Base-by-base conservation (phyloP, 176 grass and related monocot species). In the Rhynchospora tenuis region DNA sequence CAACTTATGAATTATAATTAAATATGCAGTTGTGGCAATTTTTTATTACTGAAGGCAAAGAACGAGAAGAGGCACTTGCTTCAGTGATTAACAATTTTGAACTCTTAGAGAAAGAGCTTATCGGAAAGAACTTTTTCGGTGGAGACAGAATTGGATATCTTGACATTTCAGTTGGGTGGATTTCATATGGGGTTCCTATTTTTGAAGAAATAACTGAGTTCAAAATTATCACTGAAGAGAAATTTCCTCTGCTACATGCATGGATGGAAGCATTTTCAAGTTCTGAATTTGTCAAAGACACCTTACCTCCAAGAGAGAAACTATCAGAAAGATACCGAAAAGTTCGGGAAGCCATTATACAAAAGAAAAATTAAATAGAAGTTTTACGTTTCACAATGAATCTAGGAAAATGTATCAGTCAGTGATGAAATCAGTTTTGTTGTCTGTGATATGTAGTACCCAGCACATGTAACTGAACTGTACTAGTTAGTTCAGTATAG, bases 141-240 rank as follows among this genome's bases (percentile, higher is more conserved):
- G 82, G 82, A 74, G 64, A 88, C 50, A 81, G 73, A 31, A 73
- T 85, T 43, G 81, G 73, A 29, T 76, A 67, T 71, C 1, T 61
- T 11, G 63, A 88, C 54, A 71, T 88, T 17, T 84, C 45, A 23
- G 22, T 84, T 31, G 73, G 73, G 9, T 31, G 13, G 20, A 15
- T 84, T 55, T 73, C 43, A 2, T 80, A 64, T 2, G 61, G 31
- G 15, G 54, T 88, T 80, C 73, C 82, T 0, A 84, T 84, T 59
- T 84, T 72, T 12, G 86, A 84, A 83, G 80, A 84, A 57, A 88
- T 84, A 16, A 88, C 61, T 3, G 44, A 84, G 56, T 38, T 72
- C 26, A 79, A 80, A 31, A 47, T 84, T 55, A 33, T 84, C 19
- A 83, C 73, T 3, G 16, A 31, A 11, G 33, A 11, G 1, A 83